Evolutionary conservation across 2,329 filamentous ascomycete species (phyloP).

Genomic region (Penicillium sp.): DNA sequence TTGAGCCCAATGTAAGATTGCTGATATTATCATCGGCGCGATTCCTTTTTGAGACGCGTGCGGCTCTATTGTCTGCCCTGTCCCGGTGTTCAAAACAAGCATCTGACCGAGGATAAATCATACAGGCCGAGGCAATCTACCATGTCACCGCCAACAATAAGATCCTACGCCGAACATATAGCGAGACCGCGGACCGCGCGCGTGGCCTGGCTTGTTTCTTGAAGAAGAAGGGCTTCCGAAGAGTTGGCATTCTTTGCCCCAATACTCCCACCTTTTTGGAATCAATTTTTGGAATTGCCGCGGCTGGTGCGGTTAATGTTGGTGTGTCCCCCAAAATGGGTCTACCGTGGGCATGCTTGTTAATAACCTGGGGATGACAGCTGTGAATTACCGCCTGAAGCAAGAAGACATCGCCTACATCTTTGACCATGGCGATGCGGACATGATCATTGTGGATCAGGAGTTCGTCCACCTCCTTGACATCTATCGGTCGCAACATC

Average conservation of each 20-base stretch:
- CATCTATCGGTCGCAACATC: constrained; percentile 62
- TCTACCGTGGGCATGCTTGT: neutral
- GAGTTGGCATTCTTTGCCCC: constrained; percentile 82
- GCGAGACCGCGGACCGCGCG: constrained; percentile 80
- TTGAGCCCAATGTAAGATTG: constrained; percentile 71
- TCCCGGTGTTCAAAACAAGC: neutral
- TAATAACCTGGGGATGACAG: constrained; percentile 42
- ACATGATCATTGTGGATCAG: constrained; percentile 81
- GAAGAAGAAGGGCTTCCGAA: constrained; percentile 69
- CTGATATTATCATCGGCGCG: neutral
- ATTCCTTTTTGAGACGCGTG: neutral
- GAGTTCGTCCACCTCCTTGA: constrained; percentile 76
- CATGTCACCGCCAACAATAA: constrained; percentile 79
- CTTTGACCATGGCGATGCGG: constrained; percentile 82
- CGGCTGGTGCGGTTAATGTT: constrained; percentile 77
- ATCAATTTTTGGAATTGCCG: constrained; percentile 82
- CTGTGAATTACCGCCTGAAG: constrained; percentile 74
- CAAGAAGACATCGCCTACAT: constrained; percentile 87
- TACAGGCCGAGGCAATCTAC: constrained; percentile 73
- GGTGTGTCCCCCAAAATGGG: constrained; percentile 38
- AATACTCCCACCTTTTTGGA: constrained; percentile 97
- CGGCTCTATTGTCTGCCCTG: neutral
- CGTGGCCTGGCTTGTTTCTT: constrained; percentile 87
- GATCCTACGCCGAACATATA: constrained; percentile 74
- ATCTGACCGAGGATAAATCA: constrained; percentile 1